Evolutionary conservation across 495 filamentous ascomycete species (phyloP).

Genomic region (Xylaria nigripes): DNA sequence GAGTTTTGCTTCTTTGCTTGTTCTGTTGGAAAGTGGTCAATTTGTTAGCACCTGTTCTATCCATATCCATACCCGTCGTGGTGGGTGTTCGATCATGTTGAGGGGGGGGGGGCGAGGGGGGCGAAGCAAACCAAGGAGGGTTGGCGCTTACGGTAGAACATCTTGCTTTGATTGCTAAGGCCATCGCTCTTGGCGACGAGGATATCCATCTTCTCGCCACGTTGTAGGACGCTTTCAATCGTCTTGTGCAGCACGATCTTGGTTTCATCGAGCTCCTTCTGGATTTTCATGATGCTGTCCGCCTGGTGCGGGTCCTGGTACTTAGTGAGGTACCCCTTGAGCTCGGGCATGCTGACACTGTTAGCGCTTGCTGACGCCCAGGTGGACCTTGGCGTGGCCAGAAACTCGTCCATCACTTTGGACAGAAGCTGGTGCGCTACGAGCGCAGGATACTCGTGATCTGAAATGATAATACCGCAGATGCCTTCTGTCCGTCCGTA

Average conservation of each 20-base stretch:
- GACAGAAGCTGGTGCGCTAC: constrained; percentile 91
- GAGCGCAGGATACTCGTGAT: constrained; percentile 80
- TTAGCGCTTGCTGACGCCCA: constrained; percentile 47
- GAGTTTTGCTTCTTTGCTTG: constrained; percentile 95
- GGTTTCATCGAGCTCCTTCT: constrained; percentile 94
- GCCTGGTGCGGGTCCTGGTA: constrained; percentile 87
- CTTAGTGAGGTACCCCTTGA: constrained; percentile 76
- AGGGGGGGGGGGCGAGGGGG: background rate
- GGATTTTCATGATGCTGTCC: constrained; percentile 88
- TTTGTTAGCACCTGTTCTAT: background rate
- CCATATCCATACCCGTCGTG: background rate
- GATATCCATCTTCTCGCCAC: constrained; percentile 86
- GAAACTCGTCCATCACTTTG: constrained; percentile 90
- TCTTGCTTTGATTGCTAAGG: constrained; percentile 82
- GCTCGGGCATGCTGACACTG: constrained; percentile 53
- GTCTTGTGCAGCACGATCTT: constrained; percentile 97
- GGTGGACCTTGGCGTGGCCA: constrained; percentile 60
- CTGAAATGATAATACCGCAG: constrained; percentile 79
- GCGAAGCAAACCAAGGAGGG: background rate
- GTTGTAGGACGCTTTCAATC: constrained; percentile 81
- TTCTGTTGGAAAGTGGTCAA: constrained; percentile 12
- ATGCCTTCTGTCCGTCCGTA: constrained; percentile 85
- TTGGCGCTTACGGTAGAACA: constrained; percentile 73
- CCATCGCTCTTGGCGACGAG: constrained; percentile 83
- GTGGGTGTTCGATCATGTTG: background rate